Evolutionary conservation across 148 eudicot genomes (phyloP), one percentile per base, ranked within the genome.

Genomic region (Vaccinium myrtillus): DNA sequence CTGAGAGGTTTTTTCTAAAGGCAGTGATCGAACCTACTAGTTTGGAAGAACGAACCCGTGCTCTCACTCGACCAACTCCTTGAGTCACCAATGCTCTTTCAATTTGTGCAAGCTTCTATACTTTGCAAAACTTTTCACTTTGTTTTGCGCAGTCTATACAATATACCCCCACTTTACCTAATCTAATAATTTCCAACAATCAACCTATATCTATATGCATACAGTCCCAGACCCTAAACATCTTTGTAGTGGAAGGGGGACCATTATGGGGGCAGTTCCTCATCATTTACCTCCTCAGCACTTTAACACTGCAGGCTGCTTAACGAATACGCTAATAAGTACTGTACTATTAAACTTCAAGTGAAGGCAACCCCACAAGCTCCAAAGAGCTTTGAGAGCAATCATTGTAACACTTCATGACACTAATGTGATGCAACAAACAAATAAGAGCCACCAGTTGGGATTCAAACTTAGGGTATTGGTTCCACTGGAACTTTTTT

Each of bases 241-340:
- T 74, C 16, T 36, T 74, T 43, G n/a, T 43, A 74, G 23, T 16
- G 7, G 21, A 36, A 74, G n/a, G 55, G 81, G 81, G 63, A 1
- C 81, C 59, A 78, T 7, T 23, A 78, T 25, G n/a, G 16, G n/a
- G n/a, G 39, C 23, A 27, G 21, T 25, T 79, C 55, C 16, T 78
- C 39, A 53, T 78, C 39, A 51, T 23, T n/a, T 54, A 78, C 14
- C 10, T 25, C 21, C 69, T 32, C 69, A 55, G 43, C 56, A 56
- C 25, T 10, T 53, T 8, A 79, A 18, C 82, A 79, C 10, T 56
- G 70, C 82, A 55, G 70, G 50, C 50, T 79, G 69, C 32, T 49
- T 46, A 54, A 21, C 59, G 3, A 21, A 30, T 16, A 30, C 23
- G 10, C 39, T 4, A 30, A 14, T 71, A 70, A 70, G 10, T 2